Base-by-base conservation (phyloP, 2,329 filamentous ascomycete genomes). In the Beauveria rudraprayagi region DNA sequence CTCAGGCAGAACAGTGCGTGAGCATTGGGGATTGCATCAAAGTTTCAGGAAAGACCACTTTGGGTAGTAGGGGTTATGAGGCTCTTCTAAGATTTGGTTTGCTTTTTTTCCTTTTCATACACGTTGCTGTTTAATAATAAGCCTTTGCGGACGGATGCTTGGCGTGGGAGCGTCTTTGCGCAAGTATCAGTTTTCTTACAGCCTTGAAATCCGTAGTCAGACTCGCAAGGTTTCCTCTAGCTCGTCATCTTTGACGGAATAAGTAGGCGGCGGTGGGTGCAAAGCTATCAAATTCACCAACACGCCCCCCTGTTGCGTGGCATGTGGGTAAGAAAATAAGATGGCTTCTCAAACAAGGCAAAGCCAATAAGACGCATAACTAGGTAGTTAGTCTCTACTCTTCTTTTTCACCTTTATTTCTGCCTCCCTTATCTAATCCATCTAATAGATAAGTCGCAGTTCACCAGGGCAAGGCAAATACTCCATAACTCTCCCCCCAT, bases 241-340 rank as follows among this genome's bases (percentile, higher is more conserved):
- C 28, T 28, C 11, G n/a, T 47, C 53, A 22, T 40, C 55, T 40
- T 48, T 34, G 11, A 48, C 30, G n/a, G n/a, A 14, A 30, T 5
- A 43, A 30, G 17, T 10, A 14, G 24, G 40, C 17, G 37, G 14
- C 24, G 19, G 19, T 9, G 53, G 53, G 53, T 22, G 53, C 41
- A 47, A 17, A 37, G 54, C 26, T 37, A 56, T 56, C 43, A 37
- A 37, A 47, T 34, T 24, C 43, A 34, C 26, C 43, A 56, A 46
- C 54, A 56, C 54, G 54, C 54, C 54, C 28, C 28, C 54, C 54
- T 34, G 43, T 56, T 56, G 41, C 54, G 54, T 56, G 54, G 54
- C 54, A 37, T 56, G 54, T 56, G 54, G 54, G 26, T 56, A 47
- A 37, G 17, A 22, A 47, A 47, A 24, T 47, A 56, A 56, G 40